A percentile compares a stretch with the other conserved stretches of the same genome.
Conservation (phyloP, 2,329 filamentous ascomycete genomes). For the Cladosporium sp. region DNA sequence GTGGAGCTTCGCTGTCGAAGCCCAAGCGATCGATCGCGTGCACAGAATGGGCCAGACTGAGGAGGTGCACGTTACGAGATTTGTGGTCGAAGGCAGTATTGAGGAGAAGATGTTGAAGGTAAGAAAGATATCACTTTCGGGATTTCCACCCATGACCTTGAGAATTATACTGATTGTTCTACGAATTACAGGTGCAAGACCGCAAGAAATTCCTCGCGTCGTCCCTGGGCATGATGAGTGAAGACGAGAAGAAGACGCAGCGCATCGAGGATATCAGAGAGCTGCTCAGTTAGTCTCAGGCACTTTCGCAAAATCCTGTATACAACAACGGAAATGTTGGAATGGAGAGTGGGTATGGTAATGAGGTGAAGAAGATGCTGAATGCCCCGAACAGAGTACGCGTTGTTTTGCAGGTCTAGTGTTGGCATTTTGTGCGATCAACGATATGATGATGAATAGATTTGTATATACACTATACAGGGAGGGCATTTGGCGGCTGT, state of each 20-base stretch:
- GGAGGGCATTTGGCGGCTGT: background rate
- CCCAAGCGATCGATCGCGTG: slow-evolving; percentile 95
- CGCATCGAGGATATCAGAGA: slow-evolving; percentile 93
- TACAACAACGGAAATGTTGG: background rate
- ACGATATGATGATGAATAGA: background rate
- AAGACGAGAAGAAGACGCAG: slow-evolving; percentile 88
- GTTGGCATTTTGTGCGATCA: background rate
- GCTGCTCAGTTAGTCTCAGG: slow-evolving; percentile 63
- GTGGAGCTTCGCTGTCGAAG: slow-evolving; percentile 98
- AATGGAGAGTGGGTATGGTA: background rate
- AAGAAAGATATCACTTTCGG: background rate
- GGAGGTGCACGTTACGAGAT: slow-evolving; percentile 82
- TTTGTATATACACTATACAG: background rate
- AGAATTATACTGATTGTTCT: background rate
- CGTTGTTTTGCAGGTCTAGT: background rate
- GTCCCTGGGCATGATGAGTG: slow-evolving; percentile 88
- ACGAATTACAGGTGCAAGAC: slow-evolving; percentile 68
- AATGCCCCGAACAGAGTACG: background rate
- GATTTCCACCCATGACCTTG: background rate
- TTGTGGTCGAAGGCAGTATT: slow-evolving; percentile 86
- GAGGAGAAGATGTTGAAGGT: slow-evolving; percentile 82
- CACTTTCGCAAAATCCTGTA: background rate
- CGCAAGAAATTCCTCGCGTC: slow-evolving; percentile 97
- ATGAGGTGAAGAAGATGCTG: background rate
- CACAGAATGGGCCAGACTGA: slow-evolving; percentile 93